Percentiles rank a stretch among this genome's conserved stretches.
These are phyloP conservation scores for Polygonum maritimum DNA, from an alignment of 148 eudicot species.

Conservation along the genomic window DNA sequence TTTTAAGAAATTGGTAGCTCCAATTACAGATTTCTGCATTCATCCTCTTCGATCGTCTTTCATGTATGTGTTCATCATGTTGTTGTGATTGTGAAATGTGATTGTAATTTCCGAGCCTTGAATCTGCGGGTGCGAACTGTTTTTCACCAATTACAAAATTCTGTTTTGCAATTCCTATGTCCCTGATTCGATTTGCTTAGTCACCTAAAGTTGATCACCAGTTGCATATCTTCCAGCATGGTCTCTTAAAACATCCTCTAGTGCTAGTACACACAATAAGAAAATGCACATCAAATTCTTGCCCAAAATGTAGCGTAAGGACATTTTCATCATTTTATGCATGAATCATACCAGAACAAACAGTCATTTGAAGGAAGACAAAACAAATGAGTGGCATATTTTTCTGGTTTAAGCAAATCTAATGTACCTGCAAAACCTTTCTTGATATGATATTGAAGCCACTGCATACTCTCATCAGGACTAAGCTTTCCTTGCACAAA, in stretches of 20 bases:
- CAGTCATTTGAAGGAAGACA: background rate
- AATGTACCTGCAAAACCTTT: constrained; percentile 58
- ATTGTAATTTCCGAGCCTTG: too few relatives aligned
- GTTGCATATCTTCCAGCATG: constrained; percentile 87
- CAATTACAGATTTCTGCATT: too few relatives aligned
- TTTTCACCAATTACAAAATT: too few relatives aligned
- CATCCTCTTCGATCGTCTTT: too few relatives aligned
- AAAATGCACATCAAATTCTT: background rate
- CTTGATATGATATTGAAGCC: constrained; percentile 41
- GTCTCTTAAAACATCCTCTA: constrained; percentile 58
- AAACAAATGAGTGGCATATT: background rate
- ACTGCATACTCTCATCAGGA: constrained; percentile 39
- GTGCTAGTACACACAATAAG: constrained; percentile 35
- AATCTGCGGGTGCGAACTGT: too few relatives aligned
- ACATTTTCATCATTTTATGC: background rate
- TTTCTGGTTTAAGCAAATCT: background rate
- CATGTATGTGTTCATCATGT: too few relatives aligned
- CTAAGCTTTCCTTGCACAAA: constrained; percentile 43
- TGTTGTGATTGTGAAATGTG: too few relatives aligned
- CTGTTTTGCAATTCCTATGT: too few relatives aligned
- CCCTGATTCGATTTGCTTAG: too few relatives aligned
- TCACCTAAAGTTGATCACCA: constrained; percentile 55
- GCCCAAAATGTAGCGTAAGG: background rate
- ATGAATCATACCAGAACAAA: background rate
- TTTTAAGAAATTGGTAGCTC: too few relatives aligned